These are phyloP conservation scores for Pestalotiopsis sp. DNA, from an alignment of 2,329 filamentous ascomycete species.

Conservation along the genomic window DNA sequence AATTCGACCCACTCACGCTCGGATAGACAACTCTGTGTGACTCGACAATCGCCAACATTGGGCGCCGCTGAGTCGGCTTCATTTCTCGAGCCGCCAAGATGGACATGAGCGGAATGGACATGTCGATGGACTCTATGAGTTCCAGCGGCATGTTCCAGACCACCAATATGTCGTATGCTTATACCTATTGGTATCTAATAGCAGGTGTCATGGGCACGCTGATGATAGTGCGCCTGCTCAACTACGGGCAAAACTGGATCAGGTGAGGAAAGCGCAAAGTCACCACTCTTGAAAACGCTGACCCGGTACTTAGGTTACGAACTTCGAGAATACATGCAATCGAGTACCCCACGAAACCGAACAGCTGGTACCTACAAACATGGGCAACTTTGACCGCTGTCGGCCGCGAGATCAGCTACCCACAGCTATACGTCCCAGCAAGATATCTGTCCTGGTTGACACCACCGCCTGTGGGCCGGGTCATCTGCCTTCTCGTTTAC, in stretches of 20 bases:
- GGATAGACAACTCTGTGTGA: background rate
- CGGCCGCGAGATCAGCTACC: conserved; percentile 57
- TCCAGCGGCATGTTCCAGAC: conserved; percentile 39
- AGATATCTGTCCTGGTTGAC: conserved; percentile 56
- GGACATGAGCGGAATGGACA: conserved; percentile 29
- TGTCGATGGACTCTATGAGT: conserved; percentile 7
- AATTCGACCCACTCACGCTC: background rate
- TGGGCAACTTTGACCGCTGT: conserved; percentile 65
- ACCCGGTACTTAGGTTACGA: conserved; percentile 42
- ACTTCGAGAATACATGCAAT: conserved; percentile 45
- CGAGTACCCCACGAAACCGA: conserved; percentile 55
- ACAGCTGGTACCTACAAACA: conserved; percentile 44
- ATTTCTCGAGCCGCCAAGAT: conserved; percentile 19
- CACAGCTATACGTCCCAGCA: conserved; percentile 52
- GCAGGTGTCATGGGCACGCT: conserved; percentile 49
- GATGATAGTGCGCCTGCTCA: conserved; percentile 42
- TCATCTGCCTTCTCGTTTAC: conserved; percentile 56
- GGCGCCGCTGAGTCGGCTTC: background rate
- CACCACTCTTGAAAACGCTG: background rate
- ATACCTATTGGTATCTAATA: conserved; percentile 62
- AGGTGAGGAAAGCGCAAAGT: conserved; percentile 37
- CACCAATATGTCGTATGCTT: conserved; percentile 54
- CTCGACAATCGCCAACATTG: background rate
- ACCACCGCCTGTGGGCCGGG: conserved; percentile 59
- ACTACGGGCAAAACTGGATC: conserved; percentile 41